These are phyloP conservation scores for Paratinospora sagittata DNA, from an alignment of 164 flowering plant species.

Conservation along the genomic window DNA sequence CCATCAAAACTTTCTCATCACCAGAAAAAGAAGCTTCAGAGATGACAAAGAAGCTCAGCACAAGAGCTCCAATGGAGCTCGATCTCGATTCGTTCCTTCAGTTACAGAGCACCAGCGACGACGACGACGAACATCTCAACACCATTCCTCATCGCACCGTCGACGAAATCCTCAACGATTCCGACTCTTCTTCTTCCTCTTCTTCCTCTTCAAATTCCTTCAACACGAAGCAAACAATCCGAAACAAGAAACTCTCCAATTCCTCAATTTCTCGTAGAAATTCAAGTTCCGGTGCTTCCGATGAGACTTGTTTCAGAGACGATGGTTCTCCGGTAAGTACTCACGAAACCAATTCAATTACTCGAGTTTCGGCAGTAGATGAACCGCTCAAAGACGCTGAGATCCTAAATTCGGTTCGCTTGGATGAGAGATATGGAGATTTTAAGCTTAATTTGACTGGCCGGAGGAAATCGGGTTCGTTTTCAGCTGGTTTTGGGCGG, in stretches of 20 bases:
- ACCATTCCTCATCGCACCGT: slow-evolving; percentile 20
- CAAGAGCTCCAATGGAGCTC: slow-evolving; percentile 42
- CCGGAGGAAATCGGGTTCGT: slow-evolving; percentile 24
- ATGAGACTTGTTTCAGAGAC: background rate
- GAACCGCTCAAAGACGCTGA: slow-evolving; percentile 10
- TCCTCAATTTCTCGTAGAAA: slow-evolving; percentile 1
- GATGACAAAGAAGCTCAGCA: slow-evolving; percentile 21
- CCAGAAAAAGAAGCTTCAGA: background rate
- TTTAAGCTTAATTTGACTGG: slow-evolving; percentile 6
- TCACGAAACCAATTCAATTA: slow-evolving; percentile 9
- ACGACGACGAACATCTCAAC: slow-evolving; percentile 20
- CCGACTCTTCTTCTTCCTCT: slow-evolving; percentile 48
- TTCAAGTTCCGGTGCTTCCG: slow-evolving; percentile 6
- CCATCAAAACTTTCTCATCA: no score
- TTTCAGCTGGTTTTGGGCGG: slow-evolving; percentile 25
- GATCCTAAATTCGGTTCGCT: background rate
- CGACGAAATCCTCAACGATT: slow-evolving; percentile 79
- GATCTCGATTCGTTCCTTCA: slow-evolving; percentile 65
- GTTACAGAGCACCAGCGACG: slow-evolving; percentile 30
- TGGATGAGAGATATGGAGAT: slow-evolving; percentile 8
- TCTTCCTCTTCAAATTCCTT: slow-evolving; percentile 24
- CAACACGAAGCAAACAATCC: slow-evolving; percentile 1
- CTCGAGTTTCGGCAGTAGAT: slow-evolving; percentile 9
- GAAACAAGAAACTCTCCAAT: slow-evolving; percentile 5
- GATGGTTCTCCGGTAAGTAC: slow-evolving; percentile 20